Evolutionary conservation across 2,329 filamentous ascomycete genomes (phyloP).

Genomic region (Fusarium nelsonii): DNA sequence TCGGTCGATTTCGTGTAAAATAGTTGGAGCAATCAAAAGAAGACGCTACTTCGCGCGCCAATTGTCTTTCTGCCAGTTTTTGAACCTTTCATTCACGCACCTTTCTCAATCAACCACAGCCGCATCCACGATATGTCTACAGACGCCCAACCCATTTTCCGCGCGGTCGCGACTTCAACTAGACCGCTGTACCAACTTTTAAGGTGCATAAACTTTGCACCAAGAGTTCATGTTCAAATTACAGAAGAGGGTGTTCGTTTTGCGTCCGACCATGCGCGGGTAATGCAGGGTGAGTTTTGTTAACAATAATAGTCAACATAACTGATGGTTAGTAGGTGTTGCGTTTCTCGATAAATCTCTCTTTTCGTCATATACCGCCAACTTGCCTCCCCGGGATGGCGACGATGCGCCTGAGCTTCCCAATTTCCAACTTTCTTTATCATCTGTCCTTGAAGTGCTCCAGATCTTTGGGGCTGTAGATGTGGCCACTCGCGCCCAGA

Average conservation of each 20-base stretch:
- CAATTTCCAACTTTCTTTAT: constrained; percentile 87
- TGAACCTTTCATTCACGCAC: constrained; percentile 28
- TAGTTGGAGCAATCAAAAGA: constrained; percentile 54
- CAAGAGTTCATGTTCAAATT: constrained; percentile 76
- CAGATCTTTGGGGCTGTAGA: constrained; percentile 95
- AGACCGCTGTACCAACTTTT: constrained; percentile 76
- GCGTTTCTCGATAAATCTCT: constrained; percentile 89
- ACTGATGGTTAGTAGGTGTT: constrained; percentile 49
- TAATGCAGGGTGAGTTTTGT: constrained; percentile 81
- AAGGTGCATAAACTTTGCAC: constrained; percentile 70
- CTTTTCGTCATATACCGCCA: constrained; percentile 87
- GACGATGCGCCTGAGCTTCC: constrained; percentile 64
- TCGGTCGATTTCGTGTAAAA: constrained; percentile 52
- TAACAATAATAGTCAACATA: neutral
- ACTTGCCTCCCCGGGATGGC: constrained; percentile 57
- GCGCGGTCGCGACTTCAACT: constrained; percentile 81
- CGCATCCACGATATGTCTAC: constrained; percentile 46
- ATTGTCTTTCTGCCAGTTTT: constrained; percentile 44
- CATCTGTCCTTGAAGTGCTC: constrained; percentile 89
- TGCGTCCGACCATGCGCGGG: constrained; percentile 86
- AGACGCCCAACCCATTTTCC: constrained; percentile 69
- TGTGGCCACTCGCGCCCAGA: constrained; percentile 68
- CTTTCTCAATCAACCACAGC: constrained; percentile 15
- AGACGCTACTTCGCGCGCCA: constrained; percentile 49
- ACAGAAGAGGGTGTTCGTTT: constrained; percentile 88